phyloP scores from a whole-genome alignment of 2,329 filamentous ascomycete genomes.

The Phaeomoniella chlamydospora region DNA sequence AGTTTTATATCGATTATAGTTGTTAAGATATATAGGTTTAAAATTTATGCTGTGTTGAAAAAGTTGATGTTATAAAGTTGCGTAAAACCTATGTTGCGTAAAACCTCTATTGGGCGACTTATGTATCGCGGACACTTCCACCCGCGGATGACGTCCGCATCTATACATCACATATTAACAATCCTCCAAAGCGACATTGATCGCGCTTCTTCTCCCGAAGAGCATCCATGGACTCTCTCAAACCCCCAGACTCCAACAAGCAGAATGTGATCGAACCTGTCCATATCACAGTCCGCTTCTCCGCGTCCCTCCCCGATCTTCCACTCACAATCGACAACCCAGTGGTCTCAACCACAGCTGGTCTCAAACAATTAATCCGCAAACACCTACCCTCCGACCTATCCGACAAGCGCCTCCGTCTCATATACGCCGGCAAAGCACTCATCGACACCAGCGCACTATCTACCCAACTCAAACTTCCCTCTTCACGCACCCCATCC shows the following conservation, averaged over 20 bases:
- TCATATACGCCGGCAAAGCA: slow-evolving; percentile 82
- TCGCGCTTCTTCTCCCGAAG: not conserved
- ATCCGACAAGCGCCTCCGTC: slow-evolving; percentile 58
- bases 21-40: not conserved
- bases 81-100: not conserved
- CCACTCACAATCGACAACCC: slow-evolving; percentile 58
- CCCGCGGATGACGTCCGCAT: not conserved
- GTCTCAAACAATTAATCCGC: slow-evolving; percentile 73
- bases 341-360: slow-evolving; percentile 54
- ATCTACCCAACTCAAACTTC: slow-evolving; percentile 50
- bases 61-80: not conserved
- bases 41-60: not conserved
- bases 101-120: too few species aligned
- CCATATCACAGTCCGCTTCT: slow-evolving; percentile 81
- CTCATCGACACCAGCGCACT: slow-evolving; percentile 61
- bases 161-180: not conserved
- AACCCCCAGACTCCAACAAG: slow-evolving; percentile 5
- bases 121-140: too few species aligned
- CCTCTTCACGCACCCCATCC: slow-evolving; percentile 33
- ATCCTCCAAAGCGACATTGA: not conserved
- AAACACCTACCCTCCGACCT: slow-evolving; percentile 47
- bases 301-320: slow-evolving; percentile 69
- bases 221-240: not conserved
- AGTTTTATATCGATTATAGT: not conserved
- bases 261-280: slow-evolving; percentile 31